Percentiles rank a stretch among this genome's conserved stretches.
phyloP scores from a whole-genome alignment of 2,329 filamentous ascomycete species.

The Sclerotinia minor region DNA sequence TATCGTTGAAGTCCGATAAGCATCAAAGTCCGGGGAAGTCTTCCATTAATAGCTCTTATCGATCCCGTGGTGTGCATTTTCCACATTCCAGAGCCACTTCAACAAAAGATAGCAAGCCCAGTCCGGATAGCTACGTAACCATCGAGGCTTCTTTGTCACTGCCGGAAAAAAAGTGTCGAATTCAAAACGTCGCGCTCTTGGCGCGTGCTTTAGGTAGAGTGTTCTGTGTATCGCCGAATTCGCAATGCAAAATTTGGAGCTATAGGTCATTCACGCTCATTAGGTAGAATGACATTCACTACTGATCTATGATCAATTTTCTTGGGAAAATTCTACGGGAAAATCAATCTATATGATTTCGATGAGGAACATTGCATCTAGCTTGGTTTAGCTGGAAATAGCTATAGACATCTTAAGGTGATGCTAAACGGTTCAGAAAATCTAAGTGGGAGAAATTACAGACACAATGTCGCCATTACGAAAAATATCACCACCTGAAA shows the following conservation, averaged over 20 bases:
- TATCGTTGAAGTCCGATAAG: neutral
- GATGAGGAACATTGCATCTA: neutral
- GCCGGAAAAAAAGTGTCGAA: neutral
- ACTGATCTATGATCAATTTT: neutral
- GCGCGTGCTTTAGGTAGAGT: conserved; percentile 5
- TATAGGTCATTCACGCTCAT: neutral
- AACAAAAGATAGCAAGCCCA: neutral
- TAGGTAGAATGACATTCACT: conserved; percentile 2
- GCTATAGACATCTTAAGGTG: neutral
- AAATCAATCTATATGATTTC: neutral
- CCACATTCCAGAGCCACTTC: conserved; percentile 19
- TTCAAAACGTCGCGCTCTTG: neutral
- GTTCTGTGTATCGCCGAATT: conserved; percentile 4
- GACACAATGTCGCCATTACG: conserved; percentile 25
- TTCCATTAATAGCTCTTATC: conserved; percentile 12
- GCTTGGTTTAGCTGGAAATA: neutral
- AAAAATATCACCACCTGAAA: conserved; percentile 23
- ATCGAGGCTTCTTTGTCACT: conserved; percentile 10
- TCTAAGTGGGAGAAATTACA: neutral
- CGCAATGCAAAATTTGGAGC: neutral
- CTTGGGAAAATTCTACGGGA: neutral
- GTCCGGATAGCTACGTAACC: neutral
- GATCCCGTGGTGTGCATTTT: neutral
- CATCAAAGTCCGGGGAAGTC: neutral
- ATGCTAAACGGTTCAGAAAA: neutral